Base-by-base conservation (phyloP, 805 yeast genomes). In the Candida multigemmis region DNA sequence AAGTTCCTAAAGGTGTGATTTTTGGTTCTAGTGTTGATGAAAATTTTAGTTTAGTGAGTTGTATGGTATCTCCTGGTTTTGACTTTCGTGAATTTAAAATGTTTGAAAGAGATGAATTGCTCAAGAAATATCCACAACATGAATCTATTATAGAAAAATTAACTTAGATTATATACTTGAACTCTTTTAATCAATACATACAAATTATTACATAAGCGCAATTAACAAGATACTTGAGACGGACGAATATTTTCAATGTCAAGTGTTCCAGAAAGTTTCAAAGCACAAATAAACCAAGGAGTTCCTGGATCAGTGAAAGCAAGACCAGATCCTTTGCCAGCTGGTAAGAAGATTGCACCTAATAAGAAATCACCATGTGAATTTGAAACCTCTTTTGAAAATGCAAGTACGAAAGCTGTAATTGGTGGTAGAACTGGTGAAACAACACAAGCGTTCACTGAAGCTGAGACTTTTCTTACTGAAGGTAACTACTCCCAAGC, bases 11-110 rank as follows among this genome's bases (percentile, higher is more conserved):
- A 21, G 46, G 41, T 5, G 38, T 36, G 9, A 37, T 45, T 3
- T 45, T 45, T 31, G 50, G 42, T 9, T 41, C 48, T 3, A 36
- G 40, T 15, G 46, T 41, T 2, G 48, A 43, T 2, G 7, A 24
- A 14, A 47, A 40, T 1, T 45, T 30, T 33, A 33, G 43, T 12
- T 28, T 45, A 12, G 48, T 45, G 6, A 41, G 50, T 12, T 43
- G 48, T 26, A 37, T 43, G 38, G 48, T 43, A 7, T 23, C 46
- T 4, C 50, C 50, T 5, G 50, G 50, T 2, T 45, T 45, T 24
- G 32, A 35, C 12, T 45, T 45, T 23, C 28, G 43, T 14, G 50
- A 45, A 26, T 45, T 45, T 28, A 35, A 36, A 20, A 31, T 42
- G 12, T 44, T 44, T 22, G 26, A 20, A 3, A 33, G 36, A 19